Conservation (phyloP, 2,329 filamentous ascomycete species). For the Pyrenochaeta sp. region DNA sequence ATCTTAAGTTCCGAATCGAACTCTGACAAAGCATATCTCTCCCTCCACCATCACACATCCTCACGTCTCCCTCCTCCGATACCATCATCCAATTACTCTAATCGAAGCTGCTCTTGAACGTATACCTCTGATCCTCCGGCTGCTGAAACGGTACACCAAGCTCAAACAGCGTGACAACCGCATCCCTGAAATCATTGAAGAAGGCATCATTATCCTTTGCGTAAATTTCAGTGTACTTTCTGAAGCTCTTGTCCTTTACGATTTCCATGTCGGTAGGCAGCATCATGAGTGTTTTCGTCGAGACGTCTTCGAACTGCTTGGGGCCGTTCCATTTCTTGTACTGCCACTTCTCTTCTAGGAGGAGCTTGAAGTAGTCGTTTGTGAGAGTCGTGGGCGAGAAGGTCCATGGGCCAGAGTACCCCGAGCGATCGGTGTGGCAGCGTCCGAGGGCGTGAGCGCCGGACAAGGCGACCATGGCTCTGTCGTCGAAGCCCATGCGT, state of each 20-base stretch:
- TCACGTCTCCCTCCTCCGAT: not conserved
- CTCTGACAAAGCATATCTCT: conserved; percentile 17
- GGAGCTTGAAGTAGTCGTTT: conserved; percentile 92
- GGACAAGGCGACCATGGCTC: conserved; percentile 91
- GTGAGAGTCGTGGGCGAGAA: conserved; percentile 82
- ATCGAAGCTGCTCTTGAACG: conserved; percentile 57
- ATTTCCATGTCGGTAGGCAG: conserved; percentile 90
- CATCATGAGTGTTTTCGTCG: conserved; percentile 94
- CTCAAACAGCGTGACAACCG: conserved; percentile 85
- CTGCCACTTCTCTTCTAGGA: conserved; percentile 91
- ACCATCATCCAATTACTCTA: conserved; percentile 16
- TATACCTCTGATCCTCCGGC: conserved; percentile 54
- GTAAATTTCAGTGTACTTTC: conserved; percentile 81
- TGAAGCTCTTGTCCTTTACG: conserved; percentile 87
- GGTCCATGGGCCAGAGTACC: conserved; percentile 85
- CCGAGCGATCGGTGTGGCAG: conserved; percentile 87
- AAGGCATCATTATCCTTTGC: conserved; percentile 90
- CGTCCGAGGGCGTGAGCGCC: conserved; percentile 84
- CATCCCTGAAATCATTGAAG: conserved; percentile 90
- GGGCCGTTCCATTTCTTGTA: conserved; percentile 98
- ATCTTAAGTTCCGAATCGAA: conserved; percentile 28
- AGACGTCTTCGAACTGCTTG: conserved; percentile 88
- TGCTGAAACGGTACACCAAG: conserved; percentile 87
- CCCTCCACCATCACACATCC: not conserved
- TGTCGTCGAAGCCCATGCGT: conserved; percentile 98